Base-by-base conservation (phyloP, 306 rosid genomes). In the Rosa multiflora region DNA sequence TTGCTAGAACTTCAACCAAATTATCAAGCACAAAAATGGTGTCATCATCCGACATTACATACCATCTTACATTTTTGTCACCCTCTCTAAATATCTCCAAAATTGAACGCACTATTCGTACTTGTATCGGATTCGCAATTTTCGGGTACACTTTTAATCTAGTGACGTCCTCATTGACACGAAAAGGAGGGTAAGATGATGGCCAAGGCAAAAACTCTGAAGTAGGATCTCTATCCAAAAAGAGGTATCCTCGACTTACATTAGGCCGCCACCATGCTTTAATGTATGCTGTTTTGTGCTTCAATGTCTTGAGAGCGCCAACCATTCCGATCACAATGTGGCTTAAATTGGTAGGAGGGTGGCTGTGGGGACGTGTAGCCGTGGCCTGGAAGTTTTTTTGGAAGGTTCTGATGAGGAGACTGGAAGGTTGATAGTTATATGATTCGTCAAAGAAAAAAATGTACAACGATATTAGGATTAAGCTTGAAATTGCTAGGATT, bases 41-140 rank as follows among this genome's bases (percentile, higher is more conserved):
- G 66, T 87, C 91, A 37, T 86, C 91, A 32, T 89, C 93, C 0
- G 85, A 72, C 88, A 82, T 82, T 3, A 87, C 91, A 15, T 68
- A 89, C 93, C 93, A 87, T 71, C 87, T 87, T 56, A 79, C 85
- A 23, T 63, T 40, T 29, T 70, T 29, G 32, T 84, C 88, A 6
- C 85, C 80, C n/a, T 87, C 51, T 58, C 79, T 66, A 3, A 75
- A 82, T 1, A 81, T 67, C 63, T 89, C 91, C 81, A 78, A 5
- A 17, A 89, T 46, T 0, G 87, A 73, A 4, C 79, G 72, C 0
- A 82, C 78, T 8, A 87, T 85, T 26, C 88, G 78, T 35, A 78
- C 67, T 52, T 86, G 88, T 15, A 52, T 14, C 0, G 76, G 82
- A 39, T 17, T 77, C 1, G 1, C 0, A n/a, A 82, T 66, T 23